phyloP scores from a whole-genome alignment of 2,329 filamentous ascomycete species.

The Talaromyces sp. region DNA sequence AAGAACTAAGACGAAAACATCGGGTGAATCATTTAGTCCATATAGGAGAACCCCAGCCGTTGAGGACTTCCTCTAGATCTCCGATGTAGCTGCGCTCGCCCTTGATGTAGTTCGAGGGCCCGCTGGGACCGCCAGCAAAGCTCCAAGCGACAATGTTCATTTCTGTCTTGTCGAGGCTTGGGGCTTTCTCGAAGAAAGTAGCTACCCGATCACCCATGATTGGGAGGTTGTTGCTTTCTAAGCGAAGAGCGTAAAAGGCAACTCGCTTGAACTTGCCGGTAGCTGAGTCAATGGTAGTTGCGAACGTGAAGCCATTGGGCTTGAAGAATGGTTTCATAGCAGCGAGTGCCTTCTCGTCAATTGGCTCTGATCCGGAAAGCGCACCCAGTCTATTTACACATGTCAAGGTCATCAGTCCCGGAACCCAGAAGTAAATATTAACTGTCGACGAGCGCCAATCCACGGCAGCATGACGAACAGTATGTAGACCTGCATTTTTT shows the following conservation, averaged over 20 bases:
- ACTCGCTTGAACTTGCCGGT: constrained; percentile 11
- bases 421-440: constrained; percentile 16
- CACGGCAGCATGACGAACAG: constrained; percentile 12
- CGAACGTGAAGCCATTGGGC: constrained; percentile 9
- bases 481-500: background rate
- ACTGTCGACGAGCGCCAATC: constrained; percentile 15
- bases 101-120: constrained; percentile 13
- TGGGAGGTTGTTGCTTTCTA: background rate
- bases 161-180: constrained; percentile 8
- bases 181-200: constrained; percentile 5
- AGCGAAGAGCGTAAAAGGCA: constrained; percentile 14
- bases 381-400: background rate
- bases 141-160: constrained; percentile 17
- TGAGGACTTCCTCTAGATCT: constrained; percentile 12
- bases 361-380: background rate
- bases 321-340: constrained; percentile 5
- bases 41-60: constrained; percentile 9
- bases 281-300: constrained; percentile 4
- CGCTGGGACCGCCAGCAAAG: constrained; percentile 8
- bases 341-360: background rate
- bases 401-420: background rate
- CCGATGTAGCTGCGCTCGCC: constrained; percentile 15
- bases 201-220: background rate
- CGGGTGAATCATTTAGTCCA: background rate
- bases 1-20: background rate